phyloP scores from a whole-genome alignment of 1,284 basidiomycete genomes.

The Leccinum ponderosum region DNA sequence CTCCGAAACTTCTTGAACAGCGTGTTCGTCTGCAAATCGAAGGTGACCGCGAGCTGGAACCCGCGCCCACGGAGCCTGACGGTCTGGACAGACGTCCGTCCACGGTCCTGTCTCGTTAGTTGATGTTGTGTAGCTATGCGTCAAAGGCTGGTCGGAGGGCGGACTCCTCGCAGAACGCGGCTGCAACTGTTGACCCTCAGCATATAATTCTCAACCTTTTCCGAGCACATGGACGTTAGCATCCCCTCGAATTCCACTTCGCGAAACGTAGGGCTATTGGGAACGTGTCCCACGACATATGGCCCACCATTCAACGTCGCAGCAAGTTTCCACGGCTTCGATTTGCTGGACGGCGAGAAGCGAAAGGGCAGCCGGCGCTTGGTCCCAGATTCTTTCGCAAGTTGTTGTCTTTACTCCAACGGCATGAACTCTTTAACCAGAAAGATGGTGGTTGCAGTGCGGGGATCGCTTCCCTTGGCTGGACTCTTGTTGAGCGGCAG shows the following conservation, averaged over 20 bases:
- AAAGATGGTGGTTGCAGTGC: conserved; percentile 60
- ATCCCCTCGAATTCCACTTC: conserved; percentile 83
- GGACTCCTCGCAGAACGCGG: too few species aligned
- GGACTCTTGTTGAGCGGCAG: conserved; percentile 43
- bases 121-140: too few species aligned
- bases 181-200: too few species aligned
- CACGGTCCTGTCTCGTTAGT: too few species aligned
- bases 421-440: conserved; percentile 90
- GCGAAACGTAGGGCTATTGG: conserved; percentile 56
- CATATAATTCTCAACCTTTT: too few species aligned
- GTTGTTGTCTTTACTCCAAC: conserved; percentile 77
- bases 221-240: conserved; percentile 44
- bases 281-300: conserved; percentile 69
- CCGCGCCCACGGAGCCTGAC: too few species aligned
- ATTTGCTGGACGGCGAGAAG: conserved; percentile 45
- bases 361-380: conserved; percentile 51
- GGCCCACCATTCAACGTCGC: conserved; percentile 78
- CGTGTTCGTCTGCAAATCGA: too few species aligned
- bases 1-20: too few species aligned
- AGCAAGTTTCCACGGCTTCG: conserved; percentile 72
- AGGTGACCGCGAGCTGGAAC: too few species aligned
- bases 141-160: too few species aligned
- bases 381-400: conserved; percentile 48
- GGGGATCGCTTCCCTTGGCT: conserved; percentile 43
- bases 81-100: too few species aligned